Percentiles rank a stretch among this genome's conserved stretches.
These are phyloP conservation scores for Saccharomyces hybrid DNA, from an alignment of 1,139 yeast genomes.

Conservation along the genomic window DNA sequence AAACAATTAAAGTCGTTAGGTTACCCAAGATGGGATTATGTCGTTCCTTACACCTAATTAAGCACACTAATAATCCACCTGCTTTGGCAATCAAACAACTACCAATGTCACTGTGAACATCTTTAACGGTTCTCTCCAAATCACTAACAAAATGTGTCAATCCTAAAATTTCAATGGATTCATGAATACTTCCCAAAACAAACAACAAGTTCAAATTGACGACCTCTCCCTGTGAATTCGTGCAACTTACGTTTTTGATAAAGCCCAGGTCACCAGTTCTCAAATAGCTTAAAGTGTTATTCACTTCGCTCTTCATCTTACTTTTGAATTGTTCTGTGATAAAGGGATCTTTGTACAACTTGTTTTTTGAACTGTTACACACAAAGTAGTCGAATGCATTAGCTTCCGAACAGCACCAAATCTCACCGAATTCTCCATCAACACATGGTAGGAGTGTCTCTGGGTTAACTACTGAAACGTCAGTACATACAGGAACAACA, in stretches of 20 bases:
- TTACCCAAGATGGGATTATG: slow-evolving; percentile 46
- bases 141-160: slow-evolving; percentile 85
- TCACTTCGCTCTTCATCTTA: slow-evolving; percentile 43
- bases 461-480: slow-evolving; percentile 90
- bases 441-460: slow-evolving; percentile 73
- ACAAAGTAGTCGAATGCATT: slow-evolving; percentile 58
- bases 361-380: slow-evolving; percentile 11
- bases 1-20: slow-evolving; percentile 74
- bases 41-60: slow-evolving; percentile 57
- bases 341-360: slow-evolving; percentile 32
- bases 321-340: slow-evolving; percentile 48
- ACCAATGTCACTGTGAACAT: slow-evolving; percentile 51
- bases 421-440: slow-evolving; percentile 95
- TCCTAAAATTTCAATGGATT: slow-evolving; percentile 87
- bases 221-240: slow-evolving; percentile 37
- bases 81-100: slow-evolving; percentile 69
- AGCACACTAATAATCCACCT: slow-evolving; percentile 72
- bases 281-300: slow-evolving; percentile 59
- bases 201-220: slow-evolving; percentile 72
- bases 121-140: slow-evolving; percentile 68
- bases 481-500: slow-evolving; percentile 91
- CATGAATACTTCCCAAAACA: slow-evolving; percentile 78
- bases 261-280: slow-evolving; percentile 95
- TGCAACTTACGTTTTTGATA: slow-evolving; percentile 58
- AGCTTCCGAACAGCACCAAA: slow-evolving; percentile 92